Evolutionary conservation across 305 asterid species (phyloP).

Genomic region (Plantago coronopus): DNA sequence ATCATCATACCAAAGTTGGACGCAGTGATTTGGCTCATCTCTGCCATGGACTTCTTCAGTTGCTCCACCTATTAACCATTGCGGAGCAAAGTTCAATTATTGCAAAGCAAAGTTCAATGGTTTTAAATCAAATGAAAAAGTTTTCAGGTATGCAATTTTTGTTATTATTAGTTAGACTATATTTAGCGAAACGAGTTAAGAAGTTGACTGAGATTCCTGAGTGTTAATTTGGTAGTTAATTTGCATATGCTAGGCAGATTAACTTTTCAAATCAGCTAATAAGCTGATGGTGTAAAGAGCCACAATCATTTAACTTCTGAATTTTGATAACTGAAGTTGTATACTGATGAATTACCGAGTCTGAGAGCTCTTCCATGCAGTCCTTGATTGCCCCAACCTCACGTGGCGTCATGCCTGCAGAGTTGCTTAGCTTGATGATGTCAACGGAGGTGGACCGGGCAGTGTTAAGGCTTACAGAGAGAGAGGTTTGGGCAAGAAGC

Average conservation of each 20-base stretch:
- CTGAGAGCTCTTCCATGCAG: constrained; percentile 57
- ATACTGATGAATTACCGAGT: constrained; percentile 27
- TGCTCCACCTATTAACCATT: constrained; percentile 29
- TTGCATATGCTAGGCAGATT: no score
- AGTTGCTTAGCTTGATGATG: constrained; percentile 33
- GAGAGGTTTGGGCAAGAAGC: constrained; percentile 55
- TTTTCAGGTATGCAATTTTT: no score
- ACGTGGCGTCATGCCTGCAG: constrained; percentile 36
- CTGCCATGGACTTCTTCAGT: constrained; percentile 35
- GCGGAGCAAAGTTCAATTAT: background rate
- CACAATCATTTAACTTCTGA: no score
- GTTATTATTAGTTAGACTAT: no score
- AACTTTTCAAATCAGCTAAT: no score
- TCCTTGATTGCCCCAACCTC: constrained; percentile 58
- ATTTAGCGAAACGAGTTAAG: no score
- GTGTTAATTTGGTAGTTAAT: no score
- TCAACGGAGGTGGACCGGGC: constrained; percentile 37
- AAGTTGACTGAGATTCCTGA: no score
- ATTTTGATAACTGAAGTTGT: no score
- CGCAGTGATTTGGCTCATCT: constrained; percentile 38
- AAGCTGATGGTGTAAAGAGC: no score
- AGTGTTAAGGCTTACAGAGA: constrained; percentile 40
- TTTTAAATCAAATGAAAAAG: background rate
- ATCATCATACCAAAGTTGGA: constrained; percentile 29
- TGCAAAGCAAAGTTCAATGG: background rate